Evolutionary conservation across 2,329 filamentous ascomycete genomes (phyloP), one percentile per base, ranked within the genome.

Genomic region (Epichloe sylvatica): DNA sequence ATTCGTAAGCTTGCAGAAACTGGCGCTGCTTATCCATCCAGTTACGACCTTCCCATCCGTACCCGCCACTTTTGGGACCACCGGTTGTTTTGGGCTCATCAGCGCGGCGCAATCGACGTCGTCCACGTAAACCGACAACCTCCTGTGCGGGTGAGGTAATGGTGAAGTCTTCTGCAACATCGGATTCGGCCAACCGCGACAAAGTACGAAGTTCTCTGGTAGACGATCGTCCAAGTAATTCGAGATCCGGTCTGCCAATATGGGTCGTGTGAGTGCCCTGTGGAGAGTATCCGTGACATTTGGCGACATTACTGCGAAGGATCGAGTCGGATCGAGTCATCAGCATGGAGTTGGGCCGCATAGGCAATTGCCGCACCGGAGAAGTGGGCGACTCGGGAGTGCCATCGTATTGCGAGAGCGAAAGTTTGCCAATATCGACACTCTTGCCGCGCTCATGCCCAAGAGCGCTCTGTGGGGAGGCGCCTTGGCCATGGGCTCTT

Each of bases 11-110:
- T 66, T 94, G 87, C 48, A 98, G 70, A 60, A 96, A 97, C 64
- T 97, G 91, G 25, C 92, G 80, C 64, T 98, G 91, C 63, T 94
- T 92, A 65, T 98, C 92, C 91, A 98, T 98, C 92, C 92, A 98
- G 63, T 91, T 94, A 46, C 86, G 80, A 19, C 83, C 82, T 54
- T 86, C 80, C 83, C 89, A 92, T 45, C 81, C 77, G 56, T 83
- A 87, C 25, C 68, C 73, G 50, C 70, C 71, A 5, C 60, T 64
- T 54, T 72, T 71, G 54, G 74, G 69, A 41, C 73, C 67, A 21
- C 71, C 70, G 23, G 64, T 66, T 25, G 67, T 69, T 36, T 69
- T 67, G 17, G 69, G 69, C 56, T 75, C 80, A 54, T 77, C 78
- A 25, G 77, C 76, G 54, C 88, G 77, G 66, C 96, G 92, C 48